These are phyloP conservation scores for Paraphysoderma sedebokerense DNA, from an alignment of 371 early-diverging fungal genomes.

Conservation along the genomic window DNA sequence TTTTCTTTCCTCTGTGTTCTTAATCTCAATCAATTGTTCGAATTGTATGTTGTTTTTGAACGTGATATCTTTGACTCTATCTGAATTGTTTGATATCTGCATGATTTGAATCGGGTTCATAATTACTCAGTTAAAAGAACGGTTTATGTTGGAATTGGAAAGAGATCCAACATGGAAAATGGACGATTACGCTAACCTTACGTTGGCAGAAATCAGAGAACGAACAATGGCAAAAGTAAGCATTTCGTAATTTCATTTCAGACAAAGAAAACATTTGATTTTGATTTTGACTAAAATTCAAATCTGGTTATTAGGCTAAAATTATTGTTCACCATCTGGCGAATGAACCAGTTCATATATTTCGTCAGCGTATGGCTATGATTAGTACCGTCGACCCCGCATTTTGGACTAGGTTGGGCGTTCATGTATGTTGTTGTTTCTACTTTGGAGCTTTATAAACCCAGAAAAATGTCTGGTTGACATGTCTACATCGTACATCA, in stretches of 20 bases:
- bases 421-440: slow-evolving; percentile 40
- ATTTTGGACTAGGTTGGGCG: slow-evolving; percentile 84
- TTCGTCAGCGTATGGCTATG: slow-evolving; percentile 63
- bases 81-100: too few species aligned
- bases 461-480: neutral
- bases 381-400: slow-evolving; percentile 68
- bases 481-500: neutral
- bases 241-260: neutral
- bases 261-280: neutral
- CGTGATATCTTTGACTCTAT: too few species aligned
- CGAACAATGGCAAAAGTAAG: slow-evolving; percentile 68
- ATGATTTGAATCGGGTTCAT: too few species aligned
- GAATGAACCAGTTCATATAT: slow-evolving; percentile 51
- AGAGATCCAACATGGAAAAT: slow-evolving; percentile 71
- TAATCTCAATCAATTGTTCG: too few species aligned
- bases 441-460: neutral
- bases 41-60: too few species aligned
- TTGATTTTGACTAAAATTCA: neutral
- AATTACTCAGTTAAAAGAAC: slow-evolving; percentile 38
- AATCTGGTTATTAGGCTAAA: slow-evolving; percentile 36
- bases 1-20: too few species aligned
- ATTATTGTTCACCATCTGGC: slow-evolving; percentile 54
- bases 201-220: slow-evolving; percentile 57
- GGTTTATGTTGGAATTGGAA: slow-evolving; percentile 71
- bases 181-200: slow-evolving; percentile 60